Evolutionary conservation across 371 early-diverging fungal species (phyloP).

Genomic region (Conidiobolus incongruus): DNA sequence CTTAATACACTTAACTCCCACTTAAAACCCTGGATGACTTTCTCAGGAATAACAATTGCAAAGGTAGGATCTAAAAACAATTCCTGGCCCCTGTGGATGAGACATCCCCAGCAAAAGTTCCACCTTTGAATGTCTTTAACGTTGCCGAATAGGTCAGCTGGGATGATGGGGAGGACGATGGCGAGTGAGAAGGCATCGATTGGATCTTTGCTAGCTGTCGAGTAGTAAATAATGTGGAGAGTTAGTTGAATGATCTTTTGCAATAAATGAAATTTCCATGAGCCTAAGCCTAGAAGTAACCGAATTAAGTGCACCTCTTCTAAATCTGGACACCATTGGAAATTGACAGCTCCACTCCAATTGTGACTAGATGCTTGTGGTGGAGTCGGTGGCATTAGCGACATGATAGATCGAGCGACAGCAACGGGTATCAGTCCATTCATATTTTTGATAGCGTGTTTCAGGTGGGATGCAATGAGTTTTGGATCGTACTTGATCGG

Average conservation of each 20-base stretch:
- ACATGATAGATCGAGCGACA: slow-evolving; percentile 1
- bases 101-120: slow-evolving; percentile 2
- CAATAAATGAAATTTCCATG: neutral
- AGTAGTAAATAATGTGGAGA: neutral
- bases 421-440: neutral
- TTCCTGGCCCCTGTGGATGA: neutral
- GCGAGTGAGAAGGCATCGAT: neutral
- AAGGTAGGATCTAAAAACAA: neutral
- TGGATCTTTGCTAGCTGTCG: neutral
- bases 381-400: neutral
- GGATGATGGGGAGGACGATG: slow-evolving; percentile 2
- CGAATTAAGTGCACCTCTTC: neutral
- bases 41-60: too few species aligned
- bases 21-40: too few species aligned
- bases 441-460: neutral
- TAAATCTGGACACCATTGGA: neutral
- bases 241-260: neutral
- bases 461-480: slow-evolving; percentile 1
- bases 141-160: neutral
- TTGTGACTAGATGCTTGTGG: neutral
- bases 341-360: neutral
- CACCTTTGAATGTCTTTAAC: neutral
- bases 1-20: too few species aligned
- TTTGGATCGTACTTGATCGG: neutral
- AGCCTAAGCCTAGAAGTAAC: neutral